These are phyloP conservation scores for Phytophthora uliginosa DNA, from an alignment of 352 stramenopile genomes.

Conservation along the genomic window DNA sequence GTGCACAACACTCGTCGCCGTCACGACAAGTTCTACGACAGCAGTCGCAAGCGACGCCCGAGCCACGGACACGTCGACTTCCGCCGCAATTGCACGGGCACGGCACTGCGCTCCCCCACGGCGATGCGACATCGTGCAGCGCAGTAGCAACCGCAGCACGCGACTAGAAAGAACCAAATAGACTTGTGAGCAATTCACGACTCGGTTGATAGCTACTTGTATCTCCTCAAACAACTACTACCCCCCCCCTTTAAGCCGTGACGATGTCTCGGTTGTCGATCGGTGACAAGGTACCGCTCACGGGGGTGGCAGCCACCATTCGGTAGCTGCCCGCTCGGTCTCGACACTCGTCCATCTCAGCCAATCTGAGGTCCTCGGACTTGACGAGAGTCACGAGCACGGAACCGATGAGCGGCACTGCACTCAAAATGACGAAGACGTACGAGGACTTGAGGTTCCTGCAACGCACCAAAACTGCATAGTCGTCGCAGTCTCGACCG, in stretches of 20 bases:
- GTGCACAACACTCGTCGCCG: slow-evolving; percentile 32
- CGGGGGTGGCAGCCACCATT: slow-evolving; percentile 28
- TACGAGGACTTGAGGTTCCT: slow-evolving; percentile 47
- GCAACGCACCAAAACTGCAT: slow-evolving; percentile 45
- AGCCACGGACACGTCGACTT: slow-evolving; percentile 28
- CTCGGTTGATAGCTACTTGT: neutral
- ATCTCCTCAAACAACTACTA: neutral
- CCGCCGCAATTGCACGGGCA: slow-evolving; percentile 22
- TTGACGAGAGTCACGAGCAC: slow-evolving; percentile 48
- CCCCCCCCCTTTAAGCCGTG: slow-evolving; percentile 15
- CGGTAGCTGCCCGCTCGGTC: slow-evolving; percentile 37
- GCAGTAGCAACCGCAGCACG: slow-evolving; percentile 15
- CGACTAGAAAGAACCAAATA: slow-evolving; percentile 9
- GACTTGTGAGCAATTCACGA: slow-evolving; percentile 3
- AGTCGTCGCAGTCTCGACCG: slow-evolving; percentile 43
- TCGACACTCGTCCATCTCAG: slow-evolving; percentile 20
- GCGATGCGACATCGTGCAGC: slow-evolving; percentile 25
- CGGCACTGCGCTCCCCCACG: slow-evolving; percentile 17
- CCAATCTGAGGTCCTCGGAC: slow-evolving; percentile 13
- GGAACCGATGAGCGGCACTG: slow-evolving; percentile 39
- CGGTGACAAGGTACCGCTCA: slow-evolving; percentile 8
- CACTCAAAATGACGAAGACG: slow-evolving; percentile 48
- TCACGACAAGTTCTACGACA: slow-evolving; percentile 35
- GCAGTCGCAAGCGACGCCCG: slow-evolving; percentile 22
- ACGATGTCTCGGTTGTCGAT: slow-evolving; percentile 26